Conservation (phyloP, 148 eudicot genomes). For the Dysphania ambrosioides region DNA sequence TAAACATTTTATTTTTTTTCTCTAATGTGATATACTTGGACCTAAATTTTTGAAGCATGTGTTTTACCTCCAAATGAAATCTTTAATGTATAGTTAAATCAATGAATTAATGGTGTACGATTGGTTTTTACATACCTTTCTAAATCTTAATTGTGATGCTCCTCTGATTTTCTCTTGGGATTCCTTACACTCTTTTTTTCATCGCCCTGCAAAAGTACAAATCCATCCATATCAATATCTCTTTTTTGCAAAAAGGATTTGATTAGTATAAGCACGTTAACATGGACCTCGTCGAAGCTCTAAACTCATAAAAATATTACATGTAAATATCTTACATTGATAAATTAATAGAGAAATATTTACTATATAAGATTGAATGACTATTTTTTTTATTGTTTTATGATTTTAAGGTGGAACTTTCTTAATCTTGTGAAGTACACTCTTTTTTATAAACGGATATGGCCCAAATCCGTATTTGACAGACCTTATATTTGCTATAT, state of each 20-base stretch:
- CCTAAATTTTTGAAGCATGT: neutral
- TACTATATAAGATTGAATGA: too few species aligned
- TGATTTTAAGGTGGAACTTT: too few species aligned
- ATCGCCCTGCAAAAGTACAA: neutral
- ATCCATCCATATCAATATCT: neutral
- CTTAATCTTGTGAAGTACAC: too few species aligned
- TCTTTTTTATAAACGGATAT: too few species aligned
- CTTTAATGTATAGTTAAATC: slow-evolving; percentile 7
- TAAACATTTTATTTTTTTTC: too few species aligned
- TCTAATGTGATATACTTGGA: neutral
- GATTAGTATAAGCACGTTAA: neutral
- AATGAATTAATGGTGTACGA: slow-evolving; percentile 1
- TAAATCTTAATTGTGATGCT: neutral
- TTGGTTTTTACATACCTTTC: neutral
- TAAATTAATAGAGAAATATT: too few species aligned
- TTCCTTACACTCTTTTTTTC: too few species aligned
- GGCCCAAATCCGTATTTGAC: too few species aligned
- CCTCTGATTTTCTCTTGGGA: neutral
- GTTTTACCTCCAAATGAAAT: neutral
- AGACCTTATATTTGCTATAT: too few species aligned
- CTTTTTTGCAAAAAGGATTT: neutral
- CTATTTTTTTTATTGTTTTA: too few species aligned
- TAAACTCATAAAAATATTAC: too few species aligned
- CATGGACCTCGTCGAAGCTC: neutral
- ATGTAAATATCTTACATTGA: too few species aligned